These are phyloP conservation scores for Cucumis hystrix DNA, from an alignment of 306 rosid species.

Conservation along the genomic window DNA sequence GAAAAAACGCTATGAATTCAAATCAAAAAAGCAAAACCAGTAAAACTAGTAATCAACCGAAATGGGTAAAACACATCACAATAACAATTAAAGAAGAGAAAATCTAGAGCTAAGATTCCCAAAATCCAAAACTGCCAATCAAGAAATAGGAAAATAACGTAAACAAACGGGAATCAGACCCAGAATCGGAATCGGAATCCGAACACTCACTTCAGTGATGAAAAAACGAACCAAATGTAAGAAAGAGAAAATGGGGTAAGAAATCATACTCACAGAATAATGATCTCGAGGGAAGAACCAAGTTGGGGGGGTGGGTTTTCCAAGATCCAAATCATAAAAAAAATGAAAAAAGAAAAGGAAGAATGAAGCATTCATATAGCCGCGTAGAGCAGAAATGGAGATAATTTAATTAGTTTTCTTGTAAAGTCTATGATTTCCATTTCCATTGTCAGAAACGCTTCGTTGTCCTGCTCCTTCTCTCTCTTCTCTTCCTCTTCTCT, in stretches of 20 bases:
- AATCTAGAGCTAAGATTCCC: neutral
- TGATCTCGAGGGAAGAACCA: neutral
- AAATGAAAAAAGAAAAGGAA: neutral
- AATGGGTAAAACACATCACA: neutral
- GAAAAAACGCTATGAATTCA: neutral
- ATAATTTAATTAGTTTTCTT: neutral
- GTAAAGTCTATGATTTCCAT: neutral
- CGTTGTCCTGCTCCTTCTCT: neutral
- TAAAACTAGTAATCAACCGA: neutral
- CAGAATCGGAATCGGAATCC: neutral
- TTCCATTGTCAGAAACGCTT: neutral
- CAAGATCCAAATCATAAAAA: constrained; percentile 6
- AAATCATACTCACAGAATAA: neutral
- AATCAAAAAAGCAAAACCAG: neutral
- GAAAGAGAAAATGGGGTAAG: neutral
- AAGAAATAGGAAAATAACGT: neutral
- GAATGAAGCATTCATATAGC: neutral
- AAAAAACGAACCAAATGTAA: neutral
- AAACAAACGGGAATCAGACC: neutral
- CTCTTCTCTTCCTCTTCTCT: neutral
- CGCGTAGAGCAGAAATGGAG: neutral
- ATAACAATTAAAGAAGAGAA: neutral
- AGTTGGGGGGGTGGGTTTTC: neutral
- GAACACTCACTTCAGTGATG: neutral
- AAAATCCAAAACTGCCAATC: neutral